Conservation (phyloP, 345 rosid species). For the Syzygium grande region DNA sequence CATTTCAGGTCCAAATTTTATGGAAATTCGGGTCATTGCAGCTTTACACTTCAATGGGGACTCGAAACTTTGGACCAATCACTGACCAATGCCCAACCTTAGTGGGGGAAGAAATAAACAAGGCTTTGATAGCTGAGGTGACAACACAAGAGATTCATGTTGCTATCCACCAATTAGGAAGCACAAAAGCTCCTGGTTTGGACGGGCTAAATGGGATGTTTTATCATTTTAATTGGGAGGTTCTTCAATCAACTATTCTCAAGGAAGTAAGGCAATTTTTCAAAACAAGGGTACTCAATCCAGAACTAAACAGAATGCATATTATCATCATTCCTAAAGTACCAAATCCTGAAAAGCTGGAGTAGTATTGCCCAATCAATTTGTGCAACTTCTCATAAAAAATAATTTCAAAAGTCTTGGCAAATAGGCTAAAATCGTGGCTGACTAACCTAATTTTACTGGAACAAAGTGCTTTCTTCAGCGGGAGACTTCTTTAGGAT, state of each 20-base stretch:
- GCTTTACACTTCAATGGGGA: neutral
- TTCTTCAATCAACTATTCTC: neutral
- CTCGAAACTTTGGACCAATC: neutral
- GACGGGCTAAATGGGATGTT: neutral
- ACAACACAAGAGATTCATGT: neutral
- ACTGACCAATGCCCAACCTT: neutral
- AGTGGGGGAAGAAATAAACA: neutral
- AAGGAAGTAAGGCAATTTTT: neutral
- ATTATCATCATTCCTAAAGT: neutral
- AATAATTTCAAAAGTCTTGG: too few relatives aligned
- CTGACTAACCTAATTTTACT: too few relatives aligned
- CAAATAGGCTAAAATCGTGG: too few relatives aligned
- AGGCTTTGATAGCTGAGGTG: neutral
- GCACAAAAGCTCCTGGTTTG: neutral
- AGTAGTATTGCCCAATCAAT: neutral
- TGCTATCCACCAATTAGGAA: neutral
- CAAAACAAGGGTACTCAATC: neutral
- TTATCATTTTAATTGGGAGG: neutral
- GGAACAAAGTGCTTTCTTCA: too few relatives aligned
- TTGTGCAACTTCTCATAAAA: neutral
- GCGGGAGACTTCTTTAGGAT: too few relatives aligned
- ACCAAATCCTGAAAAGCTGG: neutral
- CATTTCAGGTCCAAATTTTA: too few relatives aligned
- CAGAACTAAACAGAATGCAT: fast-evolving
- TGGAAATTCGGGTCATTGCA: too few relatives aligned